Evolutionary conservation across 129 eudicot species (phyloP).

Genomic region (Smallanthus sonchifolius): DNA sequence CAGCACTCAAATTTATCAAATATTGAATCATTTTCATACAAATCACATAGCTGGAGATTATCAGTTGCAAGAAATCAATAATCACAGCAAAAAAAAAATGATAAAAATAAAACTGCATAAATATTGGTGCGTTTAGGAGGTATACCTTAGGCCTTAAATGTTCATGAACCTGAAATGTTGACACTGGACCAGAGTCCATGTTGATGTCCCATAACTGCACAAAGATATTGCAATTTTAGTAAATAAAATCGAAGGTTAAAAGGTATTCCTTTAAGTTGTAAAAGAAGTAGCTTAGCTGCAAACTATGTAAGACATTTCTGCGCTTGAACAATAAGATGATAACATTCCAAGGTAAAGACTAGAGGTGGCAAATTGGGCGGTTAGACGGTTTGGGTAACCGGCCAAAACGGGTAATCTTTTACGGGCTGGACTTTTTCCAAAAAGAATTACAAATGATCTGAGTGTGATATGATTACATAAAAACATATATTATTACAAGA

Average conservation of each 20-base stretch:
- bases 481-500: background rate
- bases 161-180: slow-evolving; percentile 94
- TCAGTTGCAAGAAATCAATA: slow-evolving; percentile 8
- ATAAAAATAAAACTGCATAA: background rate
- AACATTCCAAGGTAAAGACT: background rate
- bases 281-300: background rate
- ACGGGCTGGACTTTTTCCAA: background rate
- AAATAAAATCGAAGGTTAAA: background rate
- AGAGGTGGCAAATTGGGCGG: background rate
- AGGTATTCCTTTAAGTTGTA: background rate
- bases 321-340: background rate
- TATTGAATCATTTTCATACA: slow-evolving; percentile 94
- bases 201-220: slow-evolving; percentile 94
- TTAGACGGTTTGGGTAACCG: background rate
- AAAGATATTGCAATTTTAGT: slow-evolving; percentile 9
- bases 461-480: background rate
- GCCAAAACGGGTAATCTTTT: background rate
- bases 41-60: slow-evolving; percentile 78
- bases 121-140: background rate
- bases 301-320: background rate
- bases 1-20: slow-evolving; percentile 98
- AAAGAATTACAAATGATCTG: background rate
- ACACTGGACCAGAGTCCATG: slow-evolving; percentile 94
- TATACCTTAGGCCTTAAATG: slow-evolving; percentile 88
- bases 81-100: background rate